Conservation (phyloP, 2,329 filamentous ascomycete species). For the Cercospora sojina region DNA sequence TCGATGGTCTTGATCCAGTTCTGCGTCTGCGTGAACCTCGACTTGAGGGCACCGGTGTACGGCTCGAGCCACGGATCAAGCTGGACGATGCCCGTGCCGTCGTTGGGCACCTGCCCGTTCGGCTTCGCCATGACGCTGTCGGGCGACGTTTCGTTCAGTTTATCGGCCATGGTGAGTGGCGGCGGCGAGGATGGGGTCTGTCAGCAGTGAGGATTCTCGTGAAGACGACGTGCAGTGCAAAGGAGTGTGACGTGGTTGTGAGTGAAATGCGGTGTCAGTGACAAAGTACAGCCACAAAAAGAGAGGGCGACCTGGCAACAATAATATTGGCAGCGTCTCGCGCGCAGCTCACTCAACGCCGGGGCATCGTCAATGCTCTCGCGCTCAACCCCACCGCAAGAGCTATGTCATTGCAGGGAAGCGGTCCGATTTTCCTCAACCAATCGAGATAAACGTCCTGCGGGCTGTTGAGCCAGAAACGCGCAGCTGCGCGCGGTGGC, state of each 20-base stretch:
- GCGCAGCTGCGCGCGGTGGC: neutral
- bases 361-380: conserved; percentile 6
- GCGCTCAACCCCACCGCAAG: conserved; percentile 6
- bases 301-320: neutral
- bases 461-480: neutral
- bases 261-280: neutral
- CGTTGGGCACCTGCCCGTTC: conserved; percentile 58
- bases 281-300: neutral
- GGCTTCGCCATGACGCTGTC: conserved; percentile 48
- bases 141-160: conserved; percentile 47
- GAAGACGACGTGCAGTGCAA: neutral
- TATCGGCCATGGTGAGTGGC: conserved; percentile 36
- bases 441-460: neutral
- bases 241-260: neutral
- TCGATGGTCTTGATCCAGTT: conserved; percentile 85
- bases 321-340: neutral
- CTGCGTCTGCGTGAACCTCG: conserved; percentile 75
- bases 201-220: neutral
- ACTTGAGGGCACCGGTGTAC: conserved; percentile 73
- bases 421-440: conserved; percentile 12
- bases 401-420: conserved; percentile 13
- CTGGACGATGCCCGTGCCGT: conserved; percentile 77
- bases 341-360: neutral
- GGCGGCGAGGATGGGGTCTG: conserved; percentile 1
- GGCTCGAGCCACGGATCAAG: conserved; percentile 89